phyloP scores from a whole-genome alignment of 2,329 filamentous ascomycete genomes.

The Monosporascus sp. region DNA sequence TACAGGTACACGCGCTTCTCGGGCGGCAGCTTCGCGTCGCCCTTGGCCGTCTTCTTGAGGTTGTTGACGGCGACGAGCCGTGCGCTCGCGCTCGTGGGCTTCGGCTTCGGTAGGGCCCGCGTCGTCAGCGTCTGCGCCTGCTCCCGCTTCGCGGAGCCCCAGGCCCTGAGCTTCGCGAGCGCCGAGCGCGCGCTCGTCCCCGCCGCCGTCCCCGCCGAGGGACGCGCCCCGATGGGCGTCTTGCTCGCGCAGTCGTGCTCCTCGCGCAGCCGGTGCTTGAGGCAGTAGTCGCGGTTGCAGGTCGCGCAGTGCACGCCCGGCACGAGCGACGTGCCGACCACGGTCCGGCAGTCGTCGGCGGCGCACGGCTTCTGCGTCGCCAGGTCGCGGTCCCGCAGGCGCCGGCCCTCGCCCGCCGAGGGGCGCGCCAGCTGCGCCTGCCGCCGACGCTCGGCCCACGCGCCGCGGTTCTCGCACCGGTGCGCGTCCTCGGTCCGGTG shows the following conservation, averaged over 20 bases:
- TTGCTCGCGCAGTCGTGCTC: constrained; percentile 83
- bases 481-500: constrained; percentile 85
- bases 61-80: constrained; percentile 65
- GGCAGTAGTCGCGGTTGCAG: constrained; percentile 70
- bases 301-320: constrained; percentile 65
- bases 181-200: constrained; percentile 64
- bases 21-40: constrained; percentile 70
- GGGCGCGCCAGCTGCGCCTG: constrained; percentile 47
- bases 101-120: constrained; percentile 55
- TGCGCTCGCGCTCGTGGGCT: constrained; percentile 57
- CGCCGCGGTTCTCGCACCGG: constrained; percentile 55
- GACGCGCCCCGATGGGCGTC: constrained; percentile 47
- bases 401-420: constrained; percentile 48
- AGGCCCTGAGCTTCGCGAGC: constrained; percentile 70
- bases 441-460: constrained; percentile 55
- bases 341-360: constrained; percentile 60
- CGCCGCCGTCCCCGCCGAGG: constrained; percentile 36
- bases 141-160: constrained; percentile 71
- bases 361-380: constrained; percentile 63
- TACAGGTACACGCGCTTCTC: constrained; percentile 89
- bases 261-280: constrained; percentile 70
- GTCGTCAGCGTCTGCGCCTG: constrained; percentile 57
- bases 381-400: constrained; percentile 48
- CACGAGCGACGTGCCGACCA: constrained; percentile 61
- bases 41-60: constrained; percentile 84